phyloP scores from a whole-genome alignment of 73 alveolate species.

The Uronychia setigera region DNA sequence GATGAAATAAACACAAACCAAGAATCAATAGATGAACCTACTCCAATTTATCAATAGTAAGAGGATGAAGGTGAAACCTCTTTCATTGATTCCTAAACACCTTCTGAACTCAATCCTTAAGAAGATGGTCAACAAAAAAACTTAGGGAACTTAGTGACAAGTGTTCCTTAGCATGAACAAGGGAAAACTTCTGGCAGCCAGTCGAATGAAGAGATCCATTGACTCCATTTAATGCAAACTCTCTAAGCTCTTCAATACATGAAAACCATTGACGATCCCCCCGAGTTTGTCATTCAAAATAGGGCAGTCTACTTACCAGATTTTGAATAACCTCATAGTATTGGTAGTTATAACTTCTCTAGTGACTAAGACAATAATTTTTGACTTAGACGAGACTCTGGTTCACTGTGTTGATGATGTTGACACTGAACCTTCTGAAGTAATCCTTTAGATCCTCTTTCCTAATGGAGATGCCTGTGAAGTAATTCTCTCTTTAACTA shows the following conservation, averaged over 20 bases:
- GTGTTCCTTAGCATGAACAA: too few relatives aligned
- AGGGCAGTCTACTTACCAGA: background rate
- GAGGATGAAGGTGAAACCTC: background rate
- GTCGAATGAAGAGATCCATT: background rate
- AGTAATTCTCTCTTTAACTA: too few relatives aligned
- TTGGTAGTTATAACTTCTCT: background rate
- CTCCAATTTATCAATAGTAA: background rate
- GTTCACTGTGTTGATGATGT: background rate
- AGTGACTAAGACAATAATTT: conserved; percentile 29
- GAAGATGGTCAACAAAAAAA: background rate
- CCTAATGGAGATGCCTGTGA: background rate
- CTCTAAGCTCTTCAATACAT: background rate
- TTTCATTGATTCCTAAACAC: background rate
- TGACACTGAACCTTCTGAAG: background rate
- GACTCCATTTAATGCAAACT: background rate
- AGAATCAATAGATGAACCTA: background rate
- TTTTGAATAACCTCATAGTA: background rate
- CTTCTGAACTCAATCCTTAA: background rate
- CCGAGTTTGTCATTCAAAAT: background rate
- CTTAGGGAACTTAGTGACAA: too few relatives aligned
- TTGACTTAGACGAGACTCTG: conserved; percentile 8
- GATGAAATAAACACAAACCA: background rate
- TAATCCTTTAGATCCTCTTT: background rate
- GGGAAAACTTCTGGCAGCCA: too few relatives aligned
- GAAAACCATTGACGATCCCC: background rate